Percentiles rank a stretch among this genome's conserved stretches.
Evolutionary conservation across 2,329 filamentous ascomycete species (phyloP).

Genomic region (Sporothrix inflata): DNA sequence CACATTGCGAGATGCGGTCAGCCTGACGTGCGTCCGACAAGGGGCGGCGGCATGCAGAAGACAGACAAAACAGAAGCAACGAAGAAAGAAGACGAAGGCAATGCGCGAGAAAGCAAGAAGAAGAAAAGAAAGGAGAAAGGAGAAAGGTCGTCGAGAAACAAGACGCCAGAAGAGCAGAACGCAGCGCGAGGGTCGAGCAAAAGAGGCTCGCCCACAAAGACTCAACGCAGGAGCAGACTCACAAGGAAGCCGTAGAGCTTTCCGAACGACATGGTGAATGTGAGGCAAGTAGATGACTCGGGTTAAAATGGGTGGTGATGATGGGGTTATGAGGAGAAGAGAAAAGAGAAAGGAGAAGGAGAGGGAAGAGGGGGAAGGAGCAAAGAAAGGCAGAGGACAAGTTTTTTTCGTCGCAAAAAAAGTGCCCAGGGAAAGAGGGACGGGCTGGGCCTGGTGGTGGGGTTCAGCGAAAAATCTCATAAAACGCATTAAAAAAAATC

Average conservation of each 20-base stretch:
- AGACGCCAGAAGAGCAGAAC: conserved; percentile 15
- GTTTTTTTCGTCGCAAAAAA: conserved; percentile 33
- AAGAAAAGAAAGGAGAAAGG: conserved; percentile 10
- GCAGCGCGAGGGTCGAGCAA: conserved; percentile 14
- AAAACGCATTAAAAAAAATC: conserved; percentile 21
- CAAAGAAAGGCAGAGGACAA: conserved; percentile 27
- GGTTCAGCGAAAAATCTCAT: conserved; percentile 29
- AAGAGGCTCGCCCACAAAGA: conserved; percentile 18
- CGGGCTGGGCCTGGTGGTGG: conserved; percentile 28
- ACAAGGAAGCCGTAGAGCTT: conserved; percentile 92
- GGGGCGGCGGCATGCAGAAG: conserved; percentile 28
- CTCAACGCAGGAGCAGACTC: conserved; percentile 41
- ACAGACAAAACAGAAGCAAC: conserved; percentile 28
- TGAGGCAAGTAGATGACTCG: conserved; percentile 35
- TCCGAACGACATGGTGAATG: conserved; percentile 86
- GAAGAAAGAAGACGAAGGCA: conserved; percentile 6
- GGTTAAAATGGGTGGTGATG: conserved; percentile 35
- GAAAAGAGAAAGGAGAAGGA: conserved; percentile 25
- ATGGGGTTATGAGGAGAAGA: conserved; percentile 34
- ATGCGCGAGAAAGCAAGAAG: conserved; percentile 2
- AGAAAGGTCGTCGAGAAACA: background rate
- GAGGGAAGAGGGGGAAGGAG: conserved; percentile 10
- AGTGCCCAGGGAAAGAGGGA: conserved; percentile 27
- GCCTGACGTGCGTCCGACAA: conserved; percentile 24
- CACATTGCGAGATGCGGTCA: conserved; percentile 31